Evolutionary conservation across 2,329 filamentous ascomycete species (phyloP).

Genomic region (Fusarium falciforme): DNA sequence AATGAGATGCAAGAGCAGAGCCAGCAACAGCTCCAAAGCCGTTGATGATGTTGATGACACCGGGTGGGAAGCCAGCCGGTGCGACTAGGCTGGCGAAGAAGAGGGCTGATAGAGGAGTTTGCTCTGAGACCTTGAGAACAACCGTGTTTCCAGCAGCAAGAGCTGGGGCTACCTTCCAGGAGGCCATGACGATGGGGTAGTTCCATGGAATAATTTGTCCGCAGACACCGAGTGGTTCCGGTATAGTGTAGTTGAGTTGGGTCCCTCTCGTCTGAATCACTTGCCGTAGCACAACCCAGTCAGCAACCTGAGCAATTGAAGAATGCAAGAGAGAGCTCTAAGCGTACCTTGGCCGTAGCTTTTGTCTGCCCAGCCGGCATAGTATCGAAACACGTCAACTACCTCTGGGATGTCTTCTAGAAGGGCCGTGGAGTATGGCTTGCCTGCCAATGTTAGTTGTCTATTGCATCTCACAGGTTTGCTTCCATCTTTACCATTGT

Average conservation of each 20-base stretch:
- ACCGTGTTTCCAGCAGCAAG: neutral
- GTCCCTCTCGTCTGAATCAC: neutral
- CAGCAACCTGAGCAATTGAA: too few species aligned
- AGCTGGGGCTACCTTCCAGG: neutral
- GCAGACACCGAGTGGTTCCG: neutral
- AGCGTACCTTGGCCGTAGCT: neutral
- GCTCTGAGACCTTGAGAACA: neutral
- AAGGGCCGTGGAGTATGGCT: neutral
- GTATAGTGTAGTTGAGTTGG: neutral
- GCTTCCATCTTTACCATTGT: neutral
- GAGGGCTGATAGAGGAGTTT: neutral
- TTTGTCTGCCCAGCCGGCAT: neutral
- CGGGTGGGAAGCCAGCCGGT: neutral
- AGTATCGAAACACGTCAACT: neutral
- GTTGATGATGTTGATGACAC: neutral
- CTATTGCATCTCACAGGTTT: too few species aligned
- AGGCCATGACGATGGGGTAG: neutral
- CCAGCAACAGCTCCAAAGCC: neutral
- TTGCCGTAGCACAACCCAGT: neutral
- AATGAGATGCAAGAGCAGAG: neutral
- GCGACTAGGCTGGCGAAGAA: neutral
- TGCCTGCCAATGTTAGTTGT: too few species aligned
- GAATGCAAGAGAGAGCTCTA: too few species aligned
- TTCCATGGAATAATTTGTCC: neutral
- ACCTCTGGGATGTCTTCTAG: neutral